A percentile compares a stretch with the other conserved stretches of the same genome.
Evolutionary conservation across 2,329 filamentous ascomycete genomes (phyloP).

Genomic region (Mariannaea sp.): DNA sequence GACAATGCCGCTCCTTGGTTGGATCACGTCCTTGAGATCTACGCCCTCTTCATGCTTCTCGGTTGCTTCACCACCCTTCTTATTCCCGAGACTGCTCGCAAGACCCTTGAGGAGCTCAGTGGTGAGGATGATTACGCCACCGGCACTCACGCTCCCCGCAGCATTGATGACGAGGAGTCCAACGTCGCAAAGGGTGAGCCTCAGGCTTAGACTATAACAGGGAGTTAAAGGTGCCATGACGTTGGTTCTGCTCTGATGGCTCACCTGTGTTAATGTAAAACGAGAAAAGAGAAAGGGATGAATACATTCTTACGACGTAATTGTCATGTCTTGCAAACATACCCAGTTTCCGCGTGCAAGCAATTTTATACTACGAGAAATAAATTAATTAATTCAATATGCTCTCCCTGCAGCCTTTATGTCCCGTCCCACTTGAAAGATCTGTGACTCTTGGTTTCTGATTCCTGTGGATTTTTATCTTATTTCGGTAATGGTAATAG

Average conservation of each 20-base stretch:
- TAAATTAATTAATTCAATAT: constrained; percentile 15
- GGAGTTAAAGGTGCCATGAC: not conserved
- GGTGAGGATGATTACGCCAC: constrained; percentile 43
- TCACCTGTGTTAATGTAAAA: constrained; percentile 3
- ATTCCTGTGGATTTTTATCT: too few relatives aligned
- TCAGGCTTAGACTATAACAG: constrained; percentile 16
- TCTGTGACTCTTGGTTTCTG: too few relatives aligned
- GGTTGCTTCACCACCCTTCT: constrained; percentile 71
- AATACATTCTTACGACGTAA: constrained; percentile 15
- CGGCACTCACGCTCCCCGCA: not conserved
- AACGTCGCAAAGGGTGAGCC: constrained; percentile 21
- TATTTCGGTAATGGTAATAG: too few relatives aligned
- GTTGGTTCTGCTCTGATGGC: not conserved
- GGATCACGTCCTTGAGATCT: constrained; percentile 77
- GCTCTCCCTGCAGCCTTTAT: not conserved
- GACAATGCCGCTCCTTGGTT: constrained; percentile 64
- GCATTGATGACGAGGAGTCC: constrained; percentile 19
- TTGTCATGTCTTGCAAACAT: constrained; percentile 14
- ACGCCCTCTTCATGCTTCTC: constrained; percentile 76
- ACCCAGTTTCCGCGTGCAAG: constrained; percentile 17
- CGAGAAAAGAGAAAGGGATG: constrained; percentile 11
- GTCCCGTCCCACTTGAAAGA: too few relatives aligned
- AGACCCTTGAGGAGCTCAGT: constrained; percentile 70
- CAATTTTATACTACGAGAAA: constrained; percentile 10
- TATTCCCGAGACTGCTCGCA: constrained; percentile 75